Conservation (phyloP, 2,329 filamentous ascomycete species). For the Fusarium sp. region DNA sequence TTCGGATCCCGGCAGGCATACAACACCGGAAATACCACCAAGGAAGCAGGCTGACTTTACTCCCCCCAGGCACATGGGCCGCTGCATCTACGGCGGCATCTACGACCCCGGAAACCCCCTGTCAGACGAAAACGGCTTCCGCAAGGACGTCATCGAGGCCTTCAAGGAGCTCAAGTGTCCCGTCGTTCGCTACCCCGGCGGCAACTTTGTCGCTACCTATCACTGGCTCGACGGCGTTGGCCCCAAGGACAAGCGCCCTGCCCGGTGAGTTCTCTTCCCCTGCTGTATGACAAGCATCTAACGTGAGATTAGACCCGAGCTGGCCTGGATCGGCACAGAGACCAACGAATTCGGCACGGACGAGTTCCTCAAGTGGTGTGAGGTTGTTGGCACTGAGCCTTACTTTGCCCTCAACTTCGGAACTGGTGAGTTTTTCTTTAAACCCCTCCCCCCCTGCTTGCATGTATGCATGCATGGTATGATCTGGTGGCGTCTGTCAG, state of each 20-base stretch:
- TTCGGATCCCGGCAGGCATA: background rate
- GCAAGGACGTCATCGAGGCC: constrained; percentile 80
- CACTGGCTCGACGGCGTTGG: constrained; percentile 87
- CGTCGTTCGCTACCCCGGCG: constrained; percentile 83
- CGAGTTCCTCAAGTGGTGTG: constrained; percentile 86
- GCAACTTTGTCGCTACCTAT: constrained; percentile 87
- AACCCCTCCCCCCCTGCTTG: too few species aligned
- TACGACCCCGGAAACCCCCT: constrained; percentile 80
- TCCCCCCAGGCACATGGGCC: constrained; percentile 78
- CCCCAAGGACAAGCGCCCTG: constrained; percentile 74
- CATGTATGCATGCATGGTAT: background rate
- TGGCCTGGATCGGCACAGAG: constrained; percentile 83
- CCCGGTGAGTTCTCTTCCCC: constrained; percentile 41
- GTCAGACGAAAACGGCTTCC: constrained; percentile 80
- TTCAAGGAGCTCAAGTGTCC: constrained; percentile 79
- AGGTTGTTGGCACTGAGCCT: constrained; percentile 77
- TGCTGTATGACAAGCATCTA: background rate
- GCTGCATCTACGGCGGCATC: constrained; percentile 88
- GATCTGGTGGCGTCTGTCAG: background rate
- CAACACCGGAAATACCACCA: background rate
- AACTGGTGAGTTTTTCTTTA: constrained; percentile 63
- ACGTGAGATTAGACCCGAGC: constrained; percentile 62
- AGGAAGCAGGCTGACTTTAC: constrained; percentile 4
- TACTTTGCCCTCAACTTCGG: constrained; percentile 86
- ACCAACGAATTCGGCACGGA: constrained; percentile 85